Percentiles rank a stretch among this genome's conserved stretches.
Evolutionary conservation across 2,329 filamentous ascomycete species (phyloP).

Genomic region (Venturia asperata): DNA sequence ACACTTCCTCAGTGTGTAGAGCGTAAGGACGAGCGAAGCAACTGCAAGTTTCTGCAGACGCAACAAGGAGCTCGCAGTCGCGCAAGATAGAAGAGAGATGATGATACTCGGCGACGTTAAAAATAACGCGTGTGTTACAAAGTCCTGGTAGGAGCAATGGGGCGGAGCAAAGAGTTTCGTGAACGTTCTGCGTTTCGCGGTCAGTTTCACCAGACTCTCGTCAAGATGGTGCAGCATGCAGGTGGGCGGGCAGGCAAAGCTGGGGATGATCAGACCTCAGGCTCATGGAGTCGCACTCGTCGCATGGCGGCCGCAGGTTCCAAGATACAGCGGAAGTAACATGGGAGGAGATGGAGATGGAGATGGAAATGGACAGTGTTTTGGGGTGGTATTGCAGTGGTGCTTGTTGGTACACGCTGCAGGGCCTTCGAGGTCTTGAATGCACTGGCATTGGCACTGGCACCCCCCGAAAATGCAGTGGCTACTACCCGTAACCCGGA

Average conservation of each 20-base stretch:
- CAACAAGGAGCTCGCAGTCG: background rate
- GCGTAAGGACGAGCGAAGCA: background rate
- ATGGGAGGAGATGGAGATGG: too few species aligned
- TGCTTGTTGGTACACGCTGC: background rate
- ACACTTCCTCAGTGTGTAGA: background rate
- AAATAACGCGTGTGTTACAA: background rate
- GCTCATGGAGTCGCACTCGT: background rate
- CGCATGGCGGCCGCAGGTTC: background rate
- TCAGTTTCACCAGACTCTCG: conserved; percentile 6
- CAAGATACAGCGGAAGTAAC: too few species aligned
- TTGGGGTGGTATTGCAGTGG: background rate
- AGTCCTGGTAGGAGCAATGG: conserved; percentile 3
- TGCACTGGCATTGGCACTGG: background rate
- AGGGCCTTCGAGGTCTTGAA: background rate
- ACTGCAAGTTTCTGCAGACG: background rate
- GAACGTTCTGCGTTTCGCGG: background rate
- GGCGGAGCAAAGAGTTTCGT: background rate
- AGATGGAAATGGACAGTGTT: too few species aligned
- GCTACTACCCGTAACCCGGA: too few species aligned
- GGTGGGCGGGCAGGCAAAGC: background rate
- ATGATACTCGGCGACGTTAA: background rate
- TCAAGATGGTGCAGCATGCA: background rate
- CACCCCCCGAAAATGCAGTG: background rate
- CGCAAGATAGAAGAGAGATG: background rate
- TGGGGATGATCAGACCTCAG: background rate